phyloP scores from a whole-genome alignment of 2,329 filamentous ascomycete species.

The Exophiala sideris region DNA sequence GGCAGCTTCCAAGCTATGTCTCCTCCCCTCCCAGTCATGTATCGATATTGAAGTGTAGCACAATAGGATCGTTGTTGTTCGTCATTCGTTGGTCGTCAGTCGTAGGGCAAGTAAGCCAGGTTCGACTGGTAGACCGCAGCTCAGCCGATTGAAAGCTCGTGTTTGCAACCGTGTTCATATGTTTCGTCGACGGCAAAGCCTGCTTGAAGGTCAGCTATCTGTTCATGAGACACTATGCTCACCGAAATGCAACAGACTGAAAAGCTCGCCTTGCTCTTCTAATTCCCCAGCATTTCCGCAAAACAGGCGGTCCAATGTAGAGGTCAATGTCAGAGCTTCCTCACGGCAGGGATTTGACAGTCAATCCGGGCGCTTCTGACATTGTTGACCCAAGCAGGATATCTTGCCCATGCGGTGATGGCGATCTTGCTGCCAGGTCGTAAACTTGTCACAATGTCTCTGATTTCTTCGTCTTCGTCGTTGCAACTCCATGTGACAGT shows the following conservation, averaged over 20 bases:
- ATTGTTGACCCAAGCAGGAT: conserved; percentile 16
- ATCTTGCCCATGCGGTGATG: conserved; percentile 13
- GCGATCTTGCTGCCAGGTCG: conserved; percentile 16
- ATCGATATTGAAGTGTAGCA: too few species aligned
- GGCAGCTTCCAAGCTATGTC: too few species aligned
- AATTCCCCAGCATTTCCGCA: neutral
- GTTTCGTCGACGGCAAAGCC: too few species aligned
- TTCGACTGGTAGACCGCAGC: too few species aligned
- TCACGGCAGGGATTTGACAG: conserved; percentile 13
- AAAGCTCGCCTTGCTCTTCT: neutral
- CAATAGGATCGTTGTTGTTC: too few species aligned
- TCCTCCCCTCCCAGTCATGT: too few species aligned
- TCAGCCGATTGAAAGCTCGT: too few species aligned
- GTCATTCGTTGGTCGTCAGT: too few species aligned
- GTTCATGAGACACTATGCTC: neutral
- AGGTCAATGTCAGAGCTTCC: conserved; percentile 9
- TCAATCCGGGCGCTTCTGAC: conserved; percentile 16
- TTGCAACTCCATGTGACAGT: conserved; percentile 14
- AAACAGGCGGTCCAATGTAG: too few species aligned
- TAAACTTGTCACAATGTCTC: conserved; percentile 14
- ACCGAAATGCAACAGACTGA: neutral
- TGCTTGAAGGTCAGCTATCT: too few species aligned
- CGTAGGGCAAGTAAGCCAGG: too few species aligned
- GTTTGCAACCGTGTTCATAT: too few species aligned
- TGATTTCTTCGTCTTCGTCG: conserved; percentile 16